phyloP scores from a whole-genome alignment of 1,284 basidiomycete genomes.

The Cutaneotrichosporon arboriforme region DNA sequence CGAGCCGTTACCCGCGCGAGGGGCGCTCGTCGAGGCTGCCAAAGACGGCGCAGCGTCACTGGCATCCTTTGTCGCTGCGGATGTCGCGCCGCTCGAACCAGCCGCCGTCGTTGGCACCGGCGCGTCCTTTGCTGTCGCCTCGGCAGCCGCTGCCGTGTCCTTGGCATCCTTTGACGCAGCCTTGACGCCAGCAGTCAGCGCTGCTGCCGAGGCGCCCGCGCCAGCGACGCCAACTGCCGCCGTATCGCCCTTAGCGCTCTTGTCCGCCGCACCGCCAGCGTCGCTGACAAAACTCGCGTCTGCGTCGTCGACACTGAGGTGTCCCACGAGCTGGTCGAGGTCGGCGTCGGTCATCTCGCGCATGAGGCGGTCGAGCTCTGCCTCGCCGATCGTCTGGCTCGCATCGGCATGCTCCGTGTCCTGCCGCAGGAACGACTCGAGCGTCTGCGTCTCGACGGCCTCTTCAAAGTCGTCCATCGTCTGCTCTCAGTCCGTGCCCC shows the following conservation, averaged over 20 bases:
- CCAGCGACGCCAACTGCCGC: background rate
- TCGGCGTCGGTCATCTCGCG: conserved; percentile 40
- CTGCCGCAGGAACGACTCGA: conserved; percentile 40
- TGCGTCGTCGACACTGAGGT: conserved; percentile 25
- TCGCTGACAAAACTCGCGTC: background rate
- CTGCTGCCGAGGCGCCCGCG: background rate
- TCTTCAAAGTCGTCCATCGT: conserved; percentile 48
- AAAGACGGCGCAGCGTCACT: no score
- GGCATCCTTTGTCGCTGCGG: no score
- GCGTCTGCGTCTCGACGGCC: conserved; percentile 38
- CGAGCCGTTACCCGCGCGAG: no score
- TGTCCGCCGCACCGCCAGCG: background rate
- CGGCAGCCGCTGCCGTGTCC: no score
- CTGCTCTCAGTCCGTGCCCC: conserved; percentile 16
- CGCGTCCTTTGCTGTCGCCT: no score
- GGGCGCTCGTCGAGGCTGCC: no score
- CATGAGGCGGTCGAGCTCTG: conserved; percentile 44
- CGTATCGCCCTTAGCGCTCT: no score
- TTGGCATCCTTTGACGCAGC: background rate
- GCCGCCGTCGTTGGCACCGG: no score
- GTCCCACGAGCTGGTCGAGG: conserved; percentile 36
- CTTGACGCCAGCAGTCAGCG: background rate
- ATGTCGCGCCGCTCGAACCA: no score
- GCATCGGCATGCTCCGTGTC: conserved; percentile 29
- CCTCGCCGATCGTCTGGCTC: conserved; percentile 33